phyloP scores from a whole-genome alignment of 768 basidiomycete genomes.

The Naganishia antarctica region DNA sequence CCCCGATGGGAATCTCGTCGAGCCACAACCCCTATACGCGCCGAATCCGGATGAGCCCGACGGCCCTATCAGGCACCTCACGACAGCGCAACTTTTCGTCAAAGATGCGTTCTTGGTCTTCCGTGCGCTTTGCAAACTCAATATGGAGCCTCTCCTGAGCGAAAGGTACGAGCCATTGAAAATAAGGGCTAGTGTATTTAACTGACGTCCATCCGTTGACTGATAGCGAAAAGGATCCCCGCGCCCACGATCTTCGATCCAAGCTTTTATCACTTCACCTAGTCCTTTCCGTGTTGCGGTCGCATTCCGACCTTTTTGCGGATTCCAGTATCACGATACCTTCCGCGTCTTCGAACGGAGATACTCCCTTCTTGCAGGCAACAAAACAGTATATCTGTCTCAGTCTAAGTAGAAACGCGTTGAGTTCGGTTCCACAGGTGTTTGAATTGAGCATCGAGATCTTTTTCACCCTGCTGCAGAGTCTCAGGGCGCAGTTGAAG shows the following conservation, averaged over 20 bases:
- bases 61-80: conserved; percentile 54
- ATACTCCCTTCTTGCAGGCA: conserved; percentile 83
- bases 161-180: conserved; percentile 64
- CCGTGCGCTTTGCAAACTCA: conserved; percentile 90
- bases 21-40: conserved; percentile 48
- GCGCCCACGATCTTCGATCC: conserved; percentile 94
- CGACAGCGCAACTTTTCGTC: conserved; percentile 80
- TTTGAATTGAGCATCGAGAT: conserved; percentile 98
- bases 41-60: conserved; percentile 49
- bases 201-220: conserved; percentile 23
- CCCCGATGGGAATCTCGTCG: conserved; percentile 1
- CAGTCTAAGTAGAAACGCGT: conserved; percentile 86
- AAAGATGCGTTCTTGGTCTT: conserved; percentile 99
- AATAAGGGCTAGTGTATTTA: background rate
- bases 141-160: conserved; percentile 90
- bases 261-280: conserved; percentile 91
- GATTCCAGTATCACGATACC: conserved; percentile 85
- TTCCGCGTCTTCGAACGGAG: conserved; percentile 80
- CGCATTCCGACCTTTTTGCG: conserved; percentile 83
- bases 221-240: conserved; percentile 82
- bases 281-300: conserved; percentile 82
- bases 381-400: conserved; percentile 94
- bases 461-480: conserved; percentile 91
- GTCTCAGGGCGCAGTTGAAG: conserved; percentile 93
- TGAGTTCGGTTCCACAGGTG: conserved; percentile 89